Evolutionary conservation across 78 protist genomes (phyloP).

Genomic region (Isochrysis galbana): DNA sequence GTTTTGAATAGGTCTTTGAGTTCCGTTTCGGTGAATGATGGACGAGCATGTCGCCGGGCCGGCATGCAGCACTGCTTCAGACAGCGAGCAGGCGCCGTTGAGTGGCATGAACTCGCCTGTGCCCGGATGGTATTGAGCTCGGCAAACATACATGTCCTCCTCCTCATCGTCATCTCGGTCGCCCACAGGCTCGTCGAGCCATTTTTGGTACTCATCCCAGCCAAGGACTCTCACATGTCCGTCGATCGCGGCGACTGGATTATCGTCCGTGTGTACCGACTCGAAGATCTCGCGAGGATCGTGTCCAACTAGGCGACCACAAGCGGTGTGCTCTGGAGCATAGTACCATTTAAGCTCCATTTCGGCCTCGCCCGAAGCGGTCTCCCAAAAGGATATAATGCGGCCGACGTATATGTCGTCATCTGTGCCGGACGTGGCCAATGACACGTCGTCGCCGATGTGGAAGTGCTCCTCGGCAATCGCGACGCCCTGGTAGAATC

Average conservation of each 20-base stretch:
- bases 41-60: too few species aligned
- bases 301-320: neutral
- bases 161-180: neutral
- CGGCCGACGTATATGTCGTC: neutral
- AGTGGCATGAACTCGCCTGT: constrained; percentile 11
- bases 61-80: neutral
- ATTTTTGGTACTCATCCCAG: neutral
- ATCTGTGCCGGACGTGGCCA: neutral
- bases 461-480: neutral
- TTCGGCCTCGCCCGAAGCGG: neutral
- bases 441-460: neutral
- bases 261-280: neutral
- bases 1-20: neutral
- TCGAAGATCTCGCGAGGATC: neutral
- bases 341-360: neutral
- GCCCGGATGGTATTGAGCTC: neutral
- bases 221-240: neutral
- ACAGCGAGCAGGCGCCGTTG: neutral
- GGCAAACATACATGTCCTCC: neutral
- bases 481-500: neutral
- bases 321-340: neutral
- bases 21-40: too few species aligned
- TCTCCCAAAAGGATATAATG: neutral
- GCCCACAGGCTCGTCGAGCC: neutral
- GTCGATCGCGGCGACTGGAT: neutral